Percentiles rank a stretch among this genome's conserved stretches.
Evolutionary conservation across 2,329 filamentous ascomycete species (phyloP).

Genomic region (Verticillium dahliae): DNA sequence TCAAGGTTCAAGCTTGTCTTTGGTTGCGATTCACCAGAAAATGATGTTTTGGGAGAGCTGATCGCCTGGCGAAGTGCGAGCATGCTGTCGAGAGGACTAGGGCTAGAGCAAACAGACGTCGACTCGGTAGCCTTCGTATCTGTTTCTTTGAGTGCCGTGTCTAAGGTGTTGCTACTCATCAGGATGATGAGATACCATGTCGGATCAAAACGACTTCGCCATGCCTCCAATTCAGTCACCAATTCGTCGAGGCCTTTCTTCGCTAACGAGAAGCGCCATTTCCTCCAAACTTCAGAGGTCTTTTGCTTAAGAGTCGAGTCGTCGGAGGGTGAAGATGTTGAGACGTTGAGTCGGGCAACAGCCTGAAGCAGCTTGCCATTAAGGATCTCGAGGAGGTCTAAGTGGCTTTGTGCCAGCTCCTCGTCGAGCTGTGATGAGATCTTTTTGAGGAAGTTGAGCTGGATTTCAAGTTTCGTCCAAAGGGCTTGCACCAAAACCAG

Average conservation of each 20-base stretch:
- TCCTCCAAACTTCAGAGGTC: constrained; percentile 1
- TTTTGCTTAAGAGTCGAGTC: not conserved
- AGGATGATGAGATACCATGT: constrained; percentile 12
- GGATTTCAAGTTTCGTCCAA: not conserved
- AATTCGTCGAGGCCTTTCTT: constrained; percentile 7
- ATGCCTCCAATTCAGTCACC: constrained; percentile 8
- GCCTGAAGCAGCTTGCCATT: constrained; percentile 5
- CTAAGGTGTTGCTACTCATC: constrained; percentile 3
- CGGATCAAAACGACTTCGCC: constrained; percentile 8
- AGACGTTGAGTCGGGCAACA: not conserved
- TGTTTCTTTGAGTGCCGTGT: constrained; percentile 2
- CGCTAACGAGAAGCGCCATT: not conserved
- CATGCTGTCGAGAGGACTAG: not conserved
- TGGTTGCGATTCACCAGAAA: not conserved
- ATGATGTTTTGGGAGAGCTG: not conserved
- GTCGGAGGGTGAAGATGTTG: constrained; percentile 3
- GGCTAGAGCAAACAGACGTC: not conserved
- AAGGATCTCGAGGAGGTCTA: constrained; percentile 10
- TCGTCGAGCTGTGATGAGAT: constrained; percentile 3
- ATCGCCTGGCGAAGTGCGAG: not conserved
- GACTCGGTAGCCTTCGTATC: not conserved
- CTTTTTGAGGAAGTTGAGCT: not conserved
- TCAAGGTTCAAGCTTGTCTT: not conserved
- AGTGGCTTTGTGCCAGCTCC: constrained; percentile 12
- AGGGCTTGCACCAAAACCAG: not conserved